These are phyloP conservation scores for Simmondsia chinensis DNA, from an alignment of 148 eudicot species.

Conservation along the genomic window DNA sequence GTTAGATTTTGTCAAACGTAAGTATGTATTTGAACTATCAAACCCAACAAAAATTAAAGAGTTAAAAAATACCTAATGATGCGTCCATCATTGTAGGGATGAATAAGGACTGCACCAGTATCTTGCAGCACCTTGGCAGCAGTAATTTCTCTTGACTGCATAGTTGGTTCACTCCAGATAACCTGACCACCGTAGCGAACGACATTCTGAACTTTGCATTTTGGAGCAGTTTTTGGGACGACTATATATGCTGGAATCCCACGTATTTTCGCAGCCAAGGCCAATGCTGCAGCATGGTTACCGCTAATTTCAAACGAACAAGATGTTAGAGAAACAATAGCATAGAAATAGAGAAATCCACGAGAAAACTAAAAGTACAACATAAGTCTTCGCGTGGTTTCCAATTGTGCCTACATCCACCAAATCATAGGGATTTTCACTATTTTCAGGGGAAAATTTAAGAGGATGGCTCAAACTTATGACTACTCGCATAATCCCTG, in stretches of 20 bases:
- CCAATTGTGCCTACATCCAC: too few species aligned
- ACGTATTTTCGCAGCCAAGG: conserved; percentile 85
- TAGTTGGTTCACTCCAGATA: conserved; percentile 74
- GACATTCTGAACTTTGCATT: conserved; percentile 92
- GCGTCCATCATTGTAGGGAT: conserved; percentile 82
- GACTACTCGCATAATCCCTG: too few species aligned
- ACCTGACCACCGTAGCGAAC: conserved; percentile 81
- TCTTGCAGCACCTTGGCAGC: conserved; percentile 65
- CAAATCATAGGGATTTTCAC: too few species aligned
- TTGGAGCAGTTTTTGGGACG: conserved; percentile 86
- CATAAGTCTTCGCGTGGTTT: too few species aligned
- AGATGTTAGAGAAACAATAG: conserved; percentile 10
- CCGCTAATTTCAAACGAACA: conserved; percentile 63
- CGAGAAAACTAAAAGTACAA: too few species aligned
- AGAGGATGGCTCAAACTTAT: too few species aligned
- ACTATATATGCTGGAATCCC: conserved; percentile 89
- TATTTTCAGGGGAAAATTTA: too few species aligned
- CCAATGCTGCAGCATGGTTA: conserved; percentile 90
- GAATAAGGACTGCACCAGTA: conserved; percentile 85
- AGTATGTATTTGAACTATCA: too few species aligned
- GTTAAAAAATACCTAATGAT: conserved; percentile 62
- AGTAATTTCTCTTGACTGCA: conserved; percentile 64
- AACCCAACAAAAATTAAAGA: too few species aligned
- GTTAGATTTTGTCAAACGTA: too few species aligned
- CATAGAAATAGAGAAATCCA: too few species aligned